Conservation (phyloP, 257 asterid species). For the Solanum ossicruentum region DNA sequence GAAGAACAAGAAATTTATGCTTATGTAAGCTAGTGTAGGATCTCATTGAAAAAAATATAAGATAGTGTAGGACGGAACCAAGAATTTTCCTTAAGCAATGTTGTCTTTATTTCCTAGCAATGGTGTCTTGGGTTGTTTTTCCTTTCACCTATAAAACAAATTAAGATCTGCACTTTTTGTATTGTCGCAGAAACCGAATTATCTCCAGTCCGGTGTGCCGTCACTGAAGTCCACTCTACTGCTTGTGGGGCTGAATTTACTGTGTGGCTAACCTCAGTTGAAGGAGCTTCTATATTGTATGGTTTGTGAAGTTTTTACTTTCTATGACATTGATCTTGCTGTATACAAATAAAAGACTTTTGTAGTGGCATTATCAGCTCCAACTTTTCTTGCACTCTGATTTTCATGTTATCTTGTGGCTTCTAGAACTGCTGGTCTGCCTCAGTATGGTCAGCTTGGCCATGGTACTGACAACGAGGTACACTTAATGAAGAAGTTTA, state of each 20-base stretch:
- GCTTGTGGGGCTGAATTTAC: conserved; percentile 94
- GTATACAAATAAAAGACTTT: neutral
- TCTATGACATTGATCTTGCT: neutral
- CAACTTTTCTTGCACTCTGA: conserved; percentile 2
- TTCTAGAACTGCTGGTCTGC: conserved; percentile 90
- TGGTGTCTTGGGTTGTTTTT: neutral
- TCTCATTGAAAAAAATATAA: neutral
- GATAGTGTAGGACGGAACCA: neutral
- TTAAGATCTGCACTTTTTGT: conserved; percentile 1
- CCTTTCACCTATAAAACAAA: neutral
- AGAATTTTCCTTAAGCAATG: neutral
- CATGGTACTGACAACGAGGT: conserved; percentile 97
- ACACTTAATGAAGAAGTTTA: neutral
- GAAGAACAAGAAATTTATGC: neutral
- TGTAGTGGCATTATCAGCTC: neutral
- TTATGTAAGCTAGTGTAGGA: neutral
- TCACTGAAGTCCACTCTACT: conserved; percentile 45
- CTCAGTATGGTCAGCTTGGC: conserved; percentile 97
- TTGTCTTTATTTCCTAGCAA: neutral
- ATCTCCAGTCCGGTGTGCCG: conserved; percentile 69
- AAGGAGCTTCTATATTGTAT: conserved; percentile 94
- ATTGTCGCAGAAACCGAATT: conserved; percentile 56
- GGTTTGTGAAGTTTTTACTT: conserved; percentile 26
- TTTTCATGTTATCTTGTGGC: conserved; percentile 7
- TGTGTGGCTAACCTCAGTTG: conserved; percentile 78